Evolutionary conservation across 2,329 filamentous ascomycete species (phyloP).

Genomic region (Hymenoscyphus infarciens): DNA sequence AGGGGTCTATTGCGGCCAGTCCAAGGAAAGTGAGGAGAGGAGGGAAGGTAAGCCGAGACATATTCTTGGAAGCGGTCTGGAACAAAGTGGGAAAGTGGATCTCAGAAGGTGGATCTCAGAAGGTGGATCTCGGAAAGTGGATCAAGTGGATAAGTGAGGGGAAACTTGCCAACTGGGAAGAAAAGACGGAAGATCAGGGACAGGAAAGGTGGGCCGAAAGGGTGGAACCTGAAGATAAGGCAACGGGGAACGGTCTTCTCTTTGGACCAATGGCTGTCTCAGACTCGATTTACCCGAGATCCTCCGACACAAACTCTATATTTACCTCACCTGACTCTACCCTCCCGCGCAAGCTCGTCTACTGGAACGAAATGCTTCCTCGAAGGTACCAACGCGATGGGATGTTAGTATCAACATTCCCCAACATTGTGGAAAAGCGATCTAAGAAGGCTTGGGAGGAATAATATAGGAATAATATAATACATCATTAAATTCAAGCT

Average conservation of each 20-base stretch:
- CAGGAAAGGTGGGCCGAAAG: not conserved
- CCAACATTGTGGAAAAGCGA: too few species aligned
- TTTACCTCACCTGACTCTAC: conserved; percentile 3
- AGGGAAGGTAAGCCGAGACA: not conserved
- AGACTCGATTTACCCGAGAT: not conserved
- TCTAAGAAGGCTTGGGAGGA: too few species aligned
- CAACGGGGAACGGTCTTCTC: not conserved
- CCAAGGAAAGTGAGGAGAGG: not conserved
- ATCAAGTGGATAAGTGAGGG: not conserved
- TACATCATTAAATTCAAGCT: too few species aligned
- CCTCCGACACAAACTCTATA: not conserved
- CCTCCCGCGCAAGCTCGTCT: too few species aligned
- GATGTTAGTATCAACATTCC: too few species aligned
- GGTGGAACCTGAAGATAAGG: conserved; percentile 3
- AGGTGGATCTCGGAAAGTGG: not conserved
- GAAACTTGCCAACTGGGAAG: not conserved
- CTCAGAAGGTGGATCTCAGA: too few species aligned
- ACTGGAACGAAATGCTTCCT: too few species aligned
- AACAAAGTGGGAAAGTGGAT: not conserved
- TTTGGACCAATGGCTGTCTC: conserved; percentile 1
- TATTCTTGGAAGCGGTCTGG: not conserved
- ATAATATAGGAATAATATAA: too few species aligned
- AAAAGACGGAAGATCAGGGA: conserved; percentile 2
- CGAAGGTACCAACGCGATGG: too few species aligned
- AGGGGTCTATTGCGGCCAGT: conserved; percentile 8